Evolutionary conservation across 1,139 yeast genomes (phyloP), one percentile per base, ranked within the genome.

Genomic region (Hansenula anomala): DNA sequence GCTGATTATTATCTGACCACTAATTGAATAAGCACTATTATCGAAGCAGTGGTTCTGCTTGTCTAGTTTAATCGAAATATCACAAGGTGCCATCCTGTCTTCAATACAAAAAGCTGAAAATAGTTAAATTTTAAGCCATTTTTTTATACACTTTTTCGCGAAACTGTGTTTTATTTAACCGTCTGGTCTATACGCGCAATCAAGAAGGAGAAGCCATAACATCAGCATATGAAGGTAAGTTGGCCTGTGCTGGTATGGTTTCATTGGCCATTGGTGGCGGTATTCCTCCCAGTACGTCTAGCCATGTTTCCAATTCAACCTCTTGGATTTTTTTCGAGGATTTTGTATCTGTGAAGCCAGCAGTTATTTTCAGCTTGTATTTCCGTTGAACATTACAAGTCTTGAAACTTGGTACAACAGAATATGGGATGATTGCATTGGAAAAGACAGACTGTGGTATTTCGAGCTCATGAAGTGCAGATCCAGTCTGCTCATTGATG

Each of bases 331-430:
- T 49, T 13, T 63, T 48, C 43, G 66, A 56, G 33, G 46, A 46
- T 33, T 59, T 64, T 5, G 43, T 34, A 10, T 38, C 44, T 2
- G 41, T 32, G 41, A 80, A 64, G 4, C 74, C 78, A 2, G 67
- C 78, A 4, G 57, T 56, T 2, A 79, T 60, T 16, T 58, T 57
- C 31, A 79, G 45, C 12, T 59, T 55, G 50, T 80, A 79, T n/a
- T 50, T 53, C 34, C 85, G 61, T 5, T 67, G 54, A 14, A 80
- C 69, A 53, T 78, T 79, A 55, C 87, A 80, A 4, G 80, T 74
- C 28, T 58, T 61, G 56, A 80, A 80, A 6, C 75, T 63, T 2
- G 86, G 85, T 1, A 78, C 59, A 9, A 77, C 58, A 39, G 65
- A 56, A 34, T 66, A 71, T 0, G 86, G 83, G 13, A 79, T 51